Evolutionary conservation across 208 protist species (phyloP).

Genomic region (Lotmaria passim): DNA sequence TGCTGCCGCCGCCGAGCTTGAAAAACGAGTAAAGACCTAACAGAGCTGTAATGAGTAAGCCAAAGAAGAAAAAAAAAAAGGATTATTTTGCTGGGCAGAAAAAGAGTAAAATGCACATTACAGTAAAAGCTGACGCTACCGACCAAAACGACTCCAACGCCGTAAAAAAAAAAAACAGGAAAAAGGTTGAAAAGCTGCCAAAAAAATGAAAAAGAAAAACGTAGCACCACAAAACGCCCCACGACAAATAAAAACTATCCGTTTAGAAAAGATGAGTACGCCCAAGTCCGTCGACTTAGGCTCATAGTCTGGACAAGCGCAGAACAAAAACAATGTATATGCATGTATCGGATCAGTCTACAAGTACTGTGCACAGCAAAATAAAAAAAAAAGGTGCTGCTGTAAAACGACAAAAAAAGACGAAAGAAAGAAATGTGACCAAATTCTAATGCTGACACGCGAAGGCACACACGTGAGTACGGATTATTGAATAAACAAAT

Average conservation of each 20-base stretch:
- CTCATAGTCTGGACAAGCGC: no score
- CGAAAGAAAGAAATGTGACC: neutral
- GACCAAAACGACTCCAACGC: no score
- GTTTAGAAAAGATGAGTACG: no score
- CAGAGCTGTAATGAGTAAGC: neutral
- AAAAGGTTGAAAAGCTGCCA: neutral
- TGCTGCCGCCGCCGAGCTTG: no score
- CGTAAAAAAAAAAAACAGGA: neutral
- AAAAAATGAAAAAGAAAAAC: neutral
- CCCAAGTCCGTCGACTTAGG: no score
- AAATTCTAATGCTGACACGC: no score
- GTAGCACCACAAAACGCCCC: neutral
- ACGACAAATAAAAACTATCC: no score
- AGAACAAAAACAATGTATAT: no score
- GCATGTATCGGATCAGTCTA: no score
- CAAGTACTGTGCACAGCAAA: neutral
- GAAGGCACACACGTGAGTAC: no score
- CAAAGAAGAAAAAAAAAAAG: neutral
- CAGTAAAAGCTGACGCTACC: no score
- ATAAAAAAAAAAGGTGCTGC: neutral
- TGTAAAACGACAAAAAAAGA: neutral
- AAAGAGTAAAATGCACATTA: no score
- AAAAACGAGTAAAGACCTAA: neutral
- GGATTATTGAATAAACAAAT: neutral
- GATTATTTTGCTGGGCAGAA: neutral